Evolutionary conservation across 1,284 basidiomycete species (phyloP).

Genomic region (Microbotryomycetes sp.): DNA sequence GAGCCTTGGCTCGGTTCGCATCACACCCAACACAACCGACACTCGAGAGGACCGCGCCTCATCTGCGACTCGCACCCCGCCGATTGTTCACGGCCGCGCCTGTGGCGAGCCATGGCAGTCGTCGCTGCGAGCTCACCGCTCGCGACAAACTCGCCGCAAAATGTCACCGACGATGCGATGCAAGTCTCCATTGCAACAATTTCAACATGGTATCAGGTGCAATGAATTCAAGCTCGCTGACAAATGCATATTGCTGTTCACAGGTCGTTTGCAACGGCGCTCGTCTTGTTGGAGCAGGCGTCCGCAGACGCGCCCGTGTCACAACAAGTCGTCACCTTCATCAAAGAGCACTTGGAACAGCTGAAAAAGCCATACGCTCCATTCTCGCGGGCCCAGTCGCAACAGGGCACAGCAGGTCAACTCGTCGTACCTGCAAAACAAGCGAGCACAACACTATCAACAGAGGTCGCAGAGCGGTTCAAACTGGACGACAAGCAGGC

Average conservation of each 20-base stretch:
- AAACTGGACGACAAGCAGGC: conserved; percentile 9
- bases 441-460: not conserved
- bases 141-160: not conserved
- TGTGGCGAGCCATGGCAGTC: not conserved
- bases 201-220: not conserved
- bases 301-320: not conserved
- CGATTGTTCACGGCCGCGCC: too few species aligned
- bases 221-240: not conserved
- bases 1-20: too few species aligned
- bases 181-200: not conserved
- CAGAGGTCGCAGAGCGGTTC: conserved; percentile 21
- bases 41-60: too few species aligned
- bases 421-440: not conserved
- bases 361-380: conserved; percentile 18
- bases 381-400: conserved; percentile 3
- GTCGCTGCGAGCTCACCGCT: not conserved
- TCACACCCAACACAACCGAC: too few species aligned
- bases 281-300: conserved; percentile 14
- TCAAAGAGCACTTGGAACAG: conserved; percentile 5
- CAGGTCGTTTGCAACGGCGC: conserved; percentile 15
- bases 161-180: not conserved
- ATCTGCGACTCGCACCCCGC: too few species aligned
- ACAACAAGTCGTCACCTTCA: conserved; percentile 2
- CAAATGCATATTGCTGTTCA: not conserved
- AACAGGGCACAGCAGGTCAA: not conserved